These are phyloP conservation scores for Paraphysoderma sedebokerense DNA, from an alignment of 371 early-diverging fungal genomes.

Conservation along the genomic window DNA sequence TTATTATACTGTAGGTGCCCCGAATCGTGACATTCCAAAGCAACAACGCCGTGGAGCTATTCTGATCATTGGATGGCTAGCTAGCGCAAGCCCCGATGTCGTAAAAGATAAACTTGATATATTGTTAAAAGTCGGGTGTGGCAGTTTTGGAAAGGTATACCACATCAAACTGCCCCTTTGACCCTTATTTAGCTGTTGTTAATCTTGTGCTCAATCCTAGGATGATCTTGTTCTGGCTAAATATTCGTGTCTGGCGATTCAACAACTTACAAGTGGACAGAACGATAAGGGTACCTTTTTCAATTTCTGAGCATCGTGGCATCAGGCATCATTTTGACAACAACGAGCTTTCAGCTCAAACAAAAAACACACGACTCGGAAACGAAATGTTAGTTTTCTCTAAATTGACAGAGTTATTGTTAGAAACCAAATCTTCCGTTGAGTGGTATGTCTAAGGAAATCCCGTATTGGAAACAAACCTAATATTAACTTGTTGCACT, in stretches of 20 bases:
- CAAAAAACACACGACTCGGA: neutral
- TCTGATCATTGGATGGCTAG: slow-evolving; percentile 79
- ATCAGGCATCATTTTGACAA: neutral
- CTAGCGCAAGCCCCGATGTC: slow-evolving; percentile 55
- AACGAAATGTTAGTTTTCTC: slow-evolving; percentile 23
- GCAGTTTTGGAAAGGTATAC: slow-evolving; percentile 49
- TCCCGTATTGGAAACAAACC: neutral
- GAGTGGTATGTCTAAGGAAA: slow-evolving; percentile 2
- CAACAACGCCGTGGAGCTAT: slow-evolving; percentile 75
- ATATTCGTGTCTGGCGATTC: slow-evolving; percentile 79
- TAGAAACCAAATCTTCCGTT: slow-evolving; percentile 3
- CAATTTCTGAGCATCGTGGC: neutral
- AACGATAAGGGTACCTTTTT: neutral
- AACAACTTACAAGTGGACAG: slow-evolving; percentile 15
- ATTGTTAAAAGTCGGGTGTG: slow-evolving; percentile 67
- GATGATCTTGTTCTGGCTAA: slow-evolving; percentile 58
- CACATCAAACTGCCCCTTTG: neutral
- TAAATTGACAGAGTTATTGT: slow-evolving; percentile 3
- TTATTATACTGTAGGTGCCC: slow-evolving; percentile 24
- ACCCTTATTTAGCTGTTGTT: neutral
- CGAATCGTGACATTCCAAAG: slow-evolving; percentile 39
- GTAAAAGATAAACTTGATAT: slow-evolving; percentile 65
- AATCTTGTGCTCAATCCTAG: slow-evolving; percentile 7
- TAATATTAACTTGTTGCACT: neutral
- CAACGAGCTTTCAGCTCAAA: neutral